These are phyloP conservation scores for Dillenia suffruticosa DNA, from an alignment of 164 flowering plant species.

Conservation along the genomic window DNA sequence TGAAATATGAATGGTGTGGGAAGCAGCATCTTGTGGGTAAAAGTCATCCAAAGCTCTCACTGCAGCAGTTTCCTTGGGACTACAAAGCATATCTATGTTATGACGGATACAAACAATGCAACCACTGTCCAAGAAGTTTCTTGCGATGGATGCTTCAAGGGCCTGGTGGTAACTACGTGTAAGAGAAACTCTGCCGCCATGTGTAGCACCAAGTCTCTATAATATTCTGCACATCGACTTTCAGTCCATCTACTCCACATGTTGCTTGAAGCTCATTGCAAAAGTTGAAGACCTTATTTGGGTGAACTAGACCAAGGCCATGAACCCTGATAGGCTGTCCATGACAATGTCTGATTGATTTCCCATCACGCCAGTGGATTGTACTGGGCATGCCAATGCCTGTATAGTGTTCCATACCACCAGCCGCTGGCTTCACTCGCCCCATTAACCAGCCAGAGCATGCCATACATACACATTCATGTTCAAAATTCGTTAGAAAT, in stretches of 20 bases:
- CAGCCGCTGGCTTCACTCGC: constrained; percentile 84
- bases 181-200: constrained; percentile 85
- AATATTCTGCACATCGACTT: constrained; percentile 90
- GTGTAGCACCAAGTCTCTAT: constrained; percentile 92
- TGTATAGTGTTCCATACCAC: constrained; percentile 88
- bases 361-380: constrained; percentile 77
- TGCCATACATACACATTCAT: constrained; percentile 94
- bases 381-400: constrained; percentile 82
- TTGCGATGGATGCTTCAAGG: constrained; percentile 80
- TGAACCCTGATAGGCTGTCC: constrained; percentile 71
- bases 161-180: constrained; percentile 86
- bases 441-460: constrained; percentile 98
- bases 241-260: constrained; percentile 90
- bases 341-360: constrained; percentile 89
- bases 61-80: constrained; percentile 83
- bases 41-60: constrained; percentile 96
- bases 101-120: constrained; percentile 94
- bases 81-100: constrained; percentile 80
- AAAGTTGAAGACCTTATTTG: constrained; percentile 83
- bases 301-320: constrained; percentile 89
- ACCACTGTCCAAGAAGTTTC: constrained; percentile 85
- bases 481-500: constrained; percentile 7
- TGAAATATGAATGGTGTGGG: constrained; percentile 94
- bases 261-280: constrained; percentile 91
- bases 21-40: constrained; percentile 90